Percentiles rank a stretch among this genome's conserved stretches.
Conservation (phyloP, 495 filamentous ascomycete species). For the Aspergillus ostianus region DNA sequence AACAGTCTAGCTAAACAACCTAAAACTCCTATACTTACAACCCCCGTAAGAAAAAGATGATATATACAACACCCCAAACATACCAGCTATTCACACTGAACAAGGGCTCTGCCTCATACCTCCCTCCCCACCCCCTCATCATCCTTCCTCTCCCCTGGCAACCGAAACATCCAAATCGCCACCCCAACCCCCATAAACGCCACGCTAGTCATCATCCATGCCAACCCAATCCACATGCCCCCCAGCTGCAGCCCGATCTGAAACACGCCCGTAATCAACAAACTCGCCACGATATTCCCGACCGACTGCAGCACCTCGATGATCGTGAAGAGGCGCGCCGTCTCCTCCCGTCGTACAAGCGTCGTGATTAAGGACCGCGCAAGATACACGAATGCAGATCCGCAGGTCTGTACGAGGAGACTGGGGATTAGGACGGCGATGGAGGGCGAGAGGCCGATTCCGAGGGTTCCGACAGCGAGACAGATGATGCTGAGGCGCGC, state of each 20-base stretch:
- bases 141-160: slow-evolving; percentile 23
- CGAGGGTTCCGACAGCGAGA: slow-evolving; percentile 44
- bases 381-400: slow-evolving; percentile 45
- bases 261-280: slow-evolving; percentile 54
- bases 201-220: slow-evolving; percentile 51
- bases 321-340: slow-evolving; percentile 55
- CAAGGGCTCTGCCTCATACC: not conserved
- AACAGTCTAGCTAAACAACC: no score
- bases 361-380: slow-evolving; percentile 52
- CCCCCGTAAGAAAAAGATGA: no score
- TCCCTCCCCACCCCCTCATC: slow-evolving; percentile 7
- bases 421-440: slow-evolving; percentile 42
- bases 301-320: slow-evolving; percentile 56
- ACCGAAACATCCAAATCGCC: slow-evolving; percentile 38
- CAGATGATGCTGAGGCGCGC: slow-evolving; percentile 47
- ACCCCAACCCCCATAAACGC: slow-evolving; percentile 39
- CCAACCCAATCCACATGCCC: slow-evolving; percentile 53
- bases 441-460: slow-evolving; percentile 44
- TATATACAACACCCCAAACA: no score
- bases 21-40: no score
- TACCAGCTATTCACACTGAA: not conserved
- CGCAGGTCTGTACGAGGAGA: slow-evolving; percentile 47
- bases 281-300: slow-evolving; percentile 52
- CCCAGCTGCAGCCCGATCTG: slow-evolving; percentile 47
- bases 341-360: slow-evolving; percentile 51